Evolutionary conservation across 225 moss, liverwort and hornwort genomes (phyloP).

Genomic region (Sphagnum tenellum): DNA sequence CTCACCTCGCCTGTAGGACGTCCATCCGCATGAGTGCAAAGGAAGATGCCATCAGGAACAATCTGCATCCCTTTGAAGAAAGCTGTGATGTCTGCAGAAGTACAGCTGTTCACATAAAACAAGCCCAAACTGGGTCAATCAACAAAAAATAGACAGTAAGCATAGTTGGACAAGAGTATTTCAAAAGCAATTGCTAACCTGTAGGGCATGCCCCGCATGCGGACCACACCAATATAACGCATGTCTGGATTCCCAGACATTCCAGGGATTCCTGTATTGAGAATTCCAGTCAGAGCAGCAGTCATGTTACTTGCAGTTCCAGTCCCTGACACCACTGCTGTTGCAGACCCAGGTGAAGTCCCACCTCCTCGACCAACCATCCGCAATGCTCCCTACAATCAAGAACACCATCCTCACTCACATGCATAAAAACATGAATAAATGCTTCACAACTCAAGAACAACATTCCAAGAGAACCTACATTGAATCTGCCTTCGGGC

Average conservation of each 20-base stretch:
- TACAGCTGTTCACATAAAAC: slow-evolving; percentile 63
- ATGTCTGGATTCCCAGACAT: slow-evolving; percentile 99
- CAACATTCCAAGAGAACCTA: no score
- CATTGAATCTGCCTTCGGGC: no score
- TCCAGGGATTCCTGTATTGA: slow-evolving; percentile 95
- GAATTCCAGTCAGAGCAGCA: slow-evolving; percentile 56
- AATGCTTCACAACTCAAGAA: no score
- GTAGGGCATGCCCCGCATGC: slow-evolving; percentile 99
- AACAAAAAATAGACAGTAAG: no score
- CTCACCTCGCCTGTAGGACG: slow-evolving; percentile 98
- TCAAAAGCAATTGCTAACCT: slow-evolving; percentile 33
- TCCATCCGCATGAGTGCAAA: slow-evolving; percentile 98
- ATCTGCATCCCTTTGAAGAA: slow-evolving; percentile 99
- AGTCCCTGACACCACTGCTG: no score
- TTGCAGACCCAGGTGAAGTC: no score
- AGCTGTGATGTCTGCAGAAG: slow-evolving; percentile 96
- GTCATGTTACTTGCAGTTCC: slow-evolving; percentile 58
- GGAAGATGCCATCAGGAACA: slow-evolving; percentile 94
- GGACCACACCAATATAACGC: slow-evolving; percentile 98
- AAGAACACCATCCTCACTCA: slow-evolving; percentile 22
- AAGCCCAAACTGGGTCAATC: background rate
- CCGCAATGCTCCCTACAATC: slow-evolving; percentile 87
- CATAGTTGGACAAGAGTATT: no score
- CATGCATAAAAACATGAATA: background rate
- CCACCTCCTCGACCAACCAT: slow-evolving; percentile 97